Percentiles rank a stretch among this genome's conserved stretches.
These are phyloP conservation scores for Arthrobotrys megalospora DNA, from an alignment of 2,329 filamentous ascomycete genomes.

Conservation along the genomic window DNA sequence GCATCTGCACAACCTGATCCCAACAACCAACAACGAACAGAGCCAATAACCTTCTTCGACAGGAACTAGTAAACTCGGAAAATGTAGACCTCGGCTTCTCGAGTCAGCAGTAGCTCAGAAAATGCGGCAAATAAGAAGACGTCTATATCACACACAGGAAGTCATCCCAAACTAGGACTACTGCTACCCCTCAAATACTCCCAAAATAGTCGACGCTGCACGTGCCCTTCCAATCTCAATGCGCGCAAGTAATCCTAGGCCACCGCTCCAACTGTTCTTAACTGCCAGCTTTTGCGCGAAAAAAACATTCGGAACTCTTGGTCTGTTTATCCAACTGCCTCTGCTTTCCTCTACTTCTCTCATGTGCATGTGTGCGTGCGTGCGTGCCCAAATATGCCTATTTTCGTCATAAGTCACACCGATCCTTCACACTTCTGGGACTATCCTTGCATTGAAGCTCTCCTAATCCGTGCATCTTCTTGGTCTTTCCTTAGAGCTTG, in stretches of 20 bases:
- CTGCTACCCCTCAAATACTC: not conserved
- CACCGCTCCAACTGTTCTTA: not conserved
- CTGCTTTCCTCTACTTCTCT: not conserved
- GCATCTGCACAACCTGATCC: not conserved
- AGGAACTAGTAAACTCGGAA: conserved; percentile 2
- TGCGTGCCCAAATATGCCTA: not conserved
- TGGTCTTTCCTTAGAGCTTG: conserved; percentile 19
- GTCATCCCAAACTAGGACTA: not conserved
- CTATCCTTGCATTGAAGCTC: conserved; percentile 44
- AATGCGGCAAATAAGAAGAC: not conserved
- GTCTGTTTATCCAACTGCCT: not conserved
- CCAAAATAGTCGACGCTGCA: conserved; percentile 10
- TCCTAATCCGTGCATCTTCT: conserved; percentile 33
- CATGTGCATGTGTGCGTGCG: not conserved
- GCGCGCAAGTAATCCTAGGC: not conserved
- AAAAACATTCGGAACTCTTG: not conserved
- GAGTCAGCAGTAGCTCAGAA: not conserved
- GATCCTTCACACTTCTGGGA: not conserved
- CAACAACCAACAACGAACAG: conserved; percentile 19
- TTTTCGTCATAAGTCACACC: not conserved
- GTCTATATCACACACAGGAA: not conserved
- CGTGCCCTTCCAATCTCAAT: conserved; percentile 1
- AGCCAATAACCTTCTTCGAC: conserved; percentile 3
- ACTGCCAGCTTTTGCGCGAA: not conserved
- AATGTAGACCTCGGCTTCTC: conserved; percentile 11